Conservation (phyloP, 106 monocot genomes). For the Allium sativum region DNA sequence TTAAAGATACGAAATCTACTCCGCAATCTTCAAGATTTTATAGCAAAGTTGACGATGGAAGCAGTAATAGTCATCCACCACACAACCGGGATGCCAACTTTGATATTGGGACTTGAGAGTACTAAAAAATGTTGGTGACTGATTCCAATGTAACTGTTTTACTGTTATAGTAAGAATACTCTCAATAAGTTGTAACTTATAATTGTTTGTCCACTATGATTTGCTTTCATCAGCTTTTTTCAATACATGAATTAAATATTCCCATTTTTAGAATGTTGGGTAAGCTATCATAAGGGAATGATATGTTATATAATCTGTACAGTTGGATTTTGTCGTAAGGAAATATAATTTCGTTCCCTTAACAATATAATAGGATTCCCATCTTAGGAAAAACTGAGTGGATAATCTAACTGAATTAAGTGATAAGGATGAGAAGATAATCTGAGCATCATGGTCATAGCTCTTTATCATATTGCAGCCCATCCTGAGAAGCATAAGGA, state of each 20-base stretch:
- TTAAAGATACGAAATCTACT: background rate
- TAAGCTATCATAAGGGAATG: too few species aligned
- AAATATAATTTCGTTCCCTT: too few species aligned
- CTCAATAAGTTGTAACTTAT: too few species aligned
- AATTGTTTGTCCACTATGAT: too few species aligned
- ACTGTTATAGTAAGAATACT: too few species aligned
- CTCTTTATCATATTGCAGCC: constrained; percentile 62
- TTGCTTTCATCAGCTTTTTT: too few species aligned
- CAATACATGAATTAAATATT: too few species aligned
- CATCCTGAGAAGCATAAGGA: constrained; percentile 66
- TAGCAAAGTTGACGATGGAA: background rate
- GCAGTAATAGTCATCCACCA: background rate
- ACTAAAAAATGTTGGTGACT: constrained; percentile 52
- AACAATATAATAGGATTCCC: too few species aligned
- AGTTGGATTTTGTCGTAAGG: too few species aligned
- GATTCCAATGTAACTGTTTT: too few species aligned
- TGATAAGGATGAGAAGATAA: constrained; percentile 15
- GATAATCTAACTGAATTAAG: background rate
- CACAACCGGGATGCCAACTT: constrained; percentile 22
- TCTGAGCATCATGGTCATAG: constrained; percentile 74
- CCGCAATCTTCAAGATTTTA: background rate
- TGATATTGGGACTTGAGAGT: constrained; percentile 24
- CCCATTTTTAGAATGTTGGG: too few species aligned
- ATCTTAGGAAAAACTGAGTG: constrained; percentile 4
- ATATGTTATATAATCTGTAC: too few species aligned